Conservation (phyloP, 257 asterid genomes). For the Nicotiana sylvestris region DNA sequence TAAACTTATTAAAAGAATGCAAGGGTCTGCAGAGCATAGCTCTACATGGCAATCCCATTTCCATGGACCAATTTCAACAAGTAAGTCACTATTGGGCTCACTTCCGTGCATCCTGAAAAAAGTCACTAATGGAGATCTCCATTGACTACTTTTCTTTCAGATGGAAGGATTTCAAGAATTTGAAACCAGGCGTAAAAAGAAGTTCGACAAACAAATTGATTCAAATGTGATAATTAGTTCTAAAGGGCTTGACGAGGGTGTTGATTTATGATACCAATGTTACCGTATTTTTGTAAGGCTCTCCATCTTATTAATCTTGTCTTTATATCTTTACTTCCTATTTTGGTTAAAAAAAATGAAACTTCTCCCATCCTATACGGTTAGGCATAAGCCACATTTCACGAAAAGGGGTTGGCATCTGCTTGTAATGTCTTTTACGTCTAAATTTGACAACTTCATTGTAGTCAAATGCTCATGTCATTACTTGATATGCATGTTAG, state of each 20-base stretch:
- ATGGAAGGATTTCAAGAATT: constrained; percentile 87
- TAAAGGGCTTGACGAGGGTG: constrained; percentile 93
- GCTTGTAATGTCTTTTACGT: background rate
- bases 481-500: background rate
- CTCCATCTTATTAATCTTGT: background rate
- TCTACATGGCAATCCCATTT: constrained; percentile 89
- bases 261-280: constrained; percentile 51
- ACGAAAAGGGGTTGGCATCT: background rate
- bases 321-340: background rate
- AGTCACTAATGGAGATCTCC: background rate
- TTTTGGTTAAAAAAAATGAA: background rate
- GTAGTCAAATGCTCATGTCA: background rate
- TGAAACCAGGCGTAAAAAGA: constrained; percentile 81
- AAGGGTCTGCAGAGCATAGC: constrained; percentile 75
- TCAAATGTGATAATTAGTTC: constrained; percentile 87
- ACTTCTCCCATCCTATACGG: background rate
- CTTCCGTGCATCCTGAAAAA: background rate
- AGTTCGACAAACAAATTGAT: constrained; percentile 89
- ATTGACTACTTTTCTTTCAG: constrained; percentile 29
- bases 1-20: constrained; percentile 73
- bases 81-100: constrained; percentile 22
- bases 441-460: background rate
- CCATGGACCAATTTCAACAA: constrained; percentile 91
- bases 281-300: background rate
- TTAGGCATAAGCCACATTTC: background rate